Evolutionary conservation across 768 basidiomycete species (phyloP).

Genomic region (Hydnomerulius pinastri): DNA sequence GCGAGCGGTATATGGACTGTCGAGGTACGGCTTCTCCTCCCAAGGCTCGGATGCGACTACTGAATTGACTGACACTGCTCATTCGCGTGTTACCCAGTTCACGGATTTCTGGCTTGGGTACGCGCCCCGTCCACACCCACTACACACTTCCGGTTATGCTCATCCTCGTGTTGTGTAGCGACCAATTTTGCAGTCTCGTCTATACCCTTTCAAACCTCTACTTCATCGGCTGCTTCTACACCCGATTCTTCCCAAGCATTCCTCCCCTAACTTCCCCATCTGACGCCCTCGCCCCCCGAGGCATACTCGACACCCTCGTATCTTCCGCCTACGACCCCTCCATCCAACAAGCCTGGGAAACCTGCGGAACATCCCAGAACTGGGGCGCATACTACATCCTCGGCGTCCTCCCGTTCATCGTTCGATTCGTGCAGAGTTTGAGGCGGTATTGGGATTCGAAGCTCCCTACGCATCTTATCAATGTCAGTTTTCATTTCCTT

Average conservation of each 20-base stretch:
- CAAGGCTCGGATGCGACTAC: not conserved
- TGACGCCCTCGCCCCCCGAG: not conserved
- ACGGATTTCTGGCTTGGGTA: constrained; percentile 91
- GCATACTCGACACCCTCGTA: not conserved
- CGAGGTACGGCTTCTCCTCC: constrained; percentile 50
- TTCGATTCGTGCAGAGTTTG: constrained; percentile 83
- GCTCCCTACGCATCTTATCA: constrained; percentile 78
- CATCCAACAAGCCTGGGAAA: constrained; percentile 50
- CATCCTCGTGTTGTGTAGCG: constrained; percentile 41
- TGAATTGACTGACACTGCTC: too few species aligned
- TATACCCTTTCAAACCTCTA: constrained; percentile 76
- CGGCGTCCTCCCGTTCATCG: constrained; percentile 64
- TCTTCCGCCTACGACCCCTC: constrained; percentile 12
- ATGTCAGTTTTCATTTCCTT: constrained; percentile 52
- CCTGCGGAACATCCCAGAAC: constrained; percentile 40
- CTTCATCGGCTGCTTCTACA: constrained; percentile 75
- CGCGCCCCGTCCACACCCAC: constrained; percentile 17
- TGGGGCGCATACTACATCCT: constrained; percentile 70
- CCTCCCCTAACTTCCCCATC: not conserved
- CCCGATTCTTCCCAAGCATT: constrained; percentile 11
- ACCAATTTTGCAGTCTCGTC: constrained; percentile 79
- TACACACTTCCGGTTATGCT: not conserved
- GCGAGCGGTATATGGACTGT: constrained; percentile 71
- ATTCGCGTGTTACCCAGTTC: constrained; percentile 60
- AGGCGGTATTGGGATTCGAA: constrained; percentile 84